Evolutionary conservation across 1,139 yeast species (phyloP), one percentile per base, ranked within the genome.

Genomic region (Saccharomyces hybrid): DNA sequence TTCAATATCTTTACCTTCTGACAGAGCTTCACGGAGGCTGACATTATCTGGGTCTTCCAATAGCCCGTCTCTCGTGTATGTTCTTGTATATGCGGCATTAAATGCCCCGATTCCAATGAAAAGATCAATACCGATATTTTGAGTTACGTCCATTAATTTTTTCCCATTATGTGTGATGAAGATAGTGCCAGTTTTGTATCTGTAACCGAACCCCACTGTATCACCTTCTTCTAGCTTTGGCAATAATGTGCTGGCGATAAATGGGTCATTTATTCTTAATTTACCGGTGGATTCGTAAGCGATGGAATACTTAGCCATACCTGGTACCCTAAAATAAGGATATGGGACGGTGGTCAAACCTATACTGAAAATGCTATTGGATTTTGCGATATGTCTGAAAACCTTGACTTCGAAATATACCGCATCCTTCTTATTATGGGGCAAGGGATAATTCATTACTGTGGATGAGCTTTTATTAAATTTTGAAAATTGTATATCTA

Each of bases 161-260:
- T 85, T 86, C 27, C 99, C 98, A 67, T 93, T 93, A 59, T 95
- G 84, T 0, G 98, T 91, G 59, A 91, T 85, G 67, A 89, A 91
- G 1, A 91, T 78, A 0, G 96, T 81, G 0, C 98, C 97, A 0
- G 87, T 75, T 25, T 86, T 76, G 3, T 88, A 82, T 55, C 87
- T 81, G 70, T 86, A 91, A 1, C 98, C 99, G 59, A 91, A 84
- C 0, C 99, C 99, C 16, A 93, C 85, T 3, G 90, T 88, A 68
- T 93, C 99, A 14, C 97, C 93, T 63, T 87, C 90, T 54, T 78
- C 78, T 51, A 90, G 74, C 26, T 81, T 81, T 1, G 96, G 96
- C 53, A 95, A 82, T 51, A 82, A 76, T 3, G 84, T 83, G 34
- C 86, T 82, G 1, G 91, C 87, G 51, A 75, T 71, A 59, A 86